Base-by-base conservation (phyloP, 202 grass and related monocot species). In the Alloteropsis angusta region DNA sequence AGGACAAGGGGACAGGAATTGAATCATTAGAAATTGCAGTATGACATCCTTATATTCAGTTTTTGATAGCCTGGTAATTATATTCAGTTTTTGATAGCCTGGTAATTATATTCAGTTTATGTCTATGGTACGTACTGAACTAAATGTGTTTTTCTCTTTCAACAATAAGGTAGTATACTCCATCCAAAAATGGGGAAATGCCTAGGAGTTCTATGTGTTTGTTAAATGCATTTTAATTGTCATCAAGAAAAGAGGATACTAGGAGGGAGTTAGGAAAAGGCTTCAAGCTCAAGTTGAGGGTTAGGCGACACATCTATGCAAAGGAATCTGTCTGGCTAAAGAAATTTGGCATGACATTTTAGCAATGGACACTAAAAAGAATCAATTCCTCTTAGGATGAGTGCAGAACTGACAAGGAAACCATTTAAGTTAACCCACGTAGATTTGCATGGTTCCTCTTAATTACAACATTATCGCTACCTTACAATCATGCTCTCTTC, bases 401-500 rank as follows among this genome's bases (percentile, higher is more conserved):
- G 70, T 84, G 76, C 81, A 70, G 10, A 76, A 69, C 26, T 70
- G 75, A 88, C 81, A 80, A 48, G 76, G 76, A 84, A 64, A 56
- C 28, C 81, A 84, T 84, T 69, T 21, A 35, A 53, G 36, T 70
- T 84, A 69, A 84, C 79, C 35, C 60, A 5, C 2, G 7, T 69
- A 53, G 4, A 62, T 18, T 74, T 74, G 36, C 36, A 79, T 83
- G 44, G 18, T 68, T n/a, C 17, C 37, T 23, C 41, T 37, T n/a
- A n/a, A n/a, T n/a, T 62, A 54, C 22, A 26, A 45, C 60, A 50
- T 53, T 68, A 68, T 80, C 60, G 75, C 22, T 58, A 78, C 25
- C 17, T 71, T 36, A 25, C 64, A 58, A 59, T 17, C 30, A 38
- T 10, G 19, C 13, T 52, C 1, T 5, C 39, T 18, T 47, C 7